Evolutionary conservation across 2,329 filamentous ascomycete species (phyloP).

Genomic region (Chrysosporium keratinophilum): DNA sequence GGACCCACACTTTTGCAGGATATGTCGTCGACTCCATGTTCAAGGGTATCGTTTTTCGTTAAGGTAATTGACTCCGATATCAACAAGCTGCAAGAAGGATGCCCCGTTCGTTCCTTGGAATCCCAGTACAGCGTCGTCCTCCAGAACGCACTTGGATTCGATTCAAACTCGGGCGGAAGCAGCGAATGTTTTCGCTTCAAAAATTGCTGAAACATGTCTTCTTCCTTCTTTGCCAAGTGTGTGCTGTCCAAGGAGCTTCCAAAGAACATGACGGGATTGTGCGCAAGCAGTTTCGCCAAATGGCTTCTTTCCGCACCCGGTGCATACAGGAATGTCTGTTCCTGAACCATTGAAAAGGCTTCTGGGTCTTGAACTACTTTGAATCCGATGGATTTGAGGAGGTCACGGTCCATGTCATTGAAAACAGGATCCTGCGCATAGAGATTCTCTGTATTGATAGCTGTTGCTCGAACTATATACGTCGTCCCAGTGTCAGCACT

Average conservation of each 20-base stretch:
- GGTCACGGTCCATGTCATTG: conserved; percentile 31
- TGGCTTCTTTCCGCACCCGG: conserved; percentile 46
- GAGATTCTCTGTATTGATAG: conserved; percentile 32
- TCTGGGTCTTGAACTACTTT: conserved; percentile 39
- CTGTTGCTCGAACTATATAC: not conserved
- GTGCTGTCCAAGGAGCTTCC: conserved; percentile 38
- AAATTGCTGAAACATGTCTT: conserved; percentile 17
- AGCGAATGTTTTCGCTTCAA: conserved; percentile 17
- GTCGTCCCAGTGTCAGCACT: not conserved
- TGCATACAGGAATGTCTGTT: conserved; percentile 48
- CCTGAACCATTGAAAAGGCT: conserved; percentile 44
- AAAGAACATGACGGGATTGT: conserved; percentile 46
- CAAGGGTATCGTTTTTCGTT: no score
- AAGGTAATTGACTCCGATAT: no score
- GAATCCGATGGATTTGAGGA: conserved; percentile 30
- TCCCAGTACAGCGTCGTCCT: conserved; percentile 28
- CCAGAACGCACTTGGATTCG: conserved; percentile 31
- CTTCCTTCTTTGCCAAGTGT: conserved; percentile 6
- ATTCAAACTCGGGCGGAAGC: conserved; percentile 24
- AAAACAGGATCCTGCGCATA: conserved; percentile 50
- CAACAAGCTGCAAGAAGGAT: not conserved
- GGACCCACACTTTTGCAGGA: no score
- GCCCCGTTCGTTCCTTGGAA: not conserved
- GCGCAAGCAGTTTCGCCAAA: conserved; percentile 43
- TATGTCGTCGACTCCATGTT: no score